Conservation (phyloP, 805 yeast species). For the Starmera quercuum region DNA sequence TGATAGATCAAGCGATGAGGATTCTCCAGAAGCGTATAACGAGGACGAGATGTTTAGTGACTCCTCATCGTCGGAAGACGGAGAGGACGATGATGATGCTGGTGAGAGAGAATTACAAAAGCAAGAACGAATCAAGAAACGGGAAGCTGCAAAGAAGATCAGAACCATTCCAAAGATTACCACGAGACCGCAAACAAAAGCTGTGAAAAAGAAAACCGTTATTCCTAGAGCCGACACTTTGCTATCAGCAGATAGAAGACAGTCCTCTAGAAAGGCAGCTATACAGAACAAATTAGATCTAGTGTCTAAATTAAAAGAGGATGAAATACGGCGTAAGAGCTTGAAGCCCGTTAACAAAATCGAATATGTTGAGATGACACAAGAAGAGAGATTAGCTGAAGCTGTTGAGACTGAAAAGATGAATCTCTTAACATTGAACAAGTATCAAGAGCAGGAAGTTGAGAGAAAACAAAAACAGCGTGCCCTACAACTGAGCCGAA, state of each 20-base stretch:
- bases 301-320: constrained; percentile 60
- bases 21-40: constrained; percentile 8
- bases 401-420: constrained; percentile 81
- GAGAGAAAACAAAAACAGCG: constrained; percentile 72
- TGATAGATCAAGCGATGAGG: constrained; percentile 2
- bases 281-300: constrained; percentile 71
- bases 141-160: constrained; percentile 20
- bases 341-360: constrained; percentile 33
- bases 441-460: constrained; percentile 78
- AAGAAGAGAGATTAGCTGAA: constrained; percentile 48
- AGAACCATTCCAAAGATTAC: constrained; percentile 26
- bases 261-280: constrained; percentile 73
- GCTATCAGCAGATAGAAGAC: constrained; percentile 48
- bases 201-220: constrained; percentile 25
- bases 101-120: constrained; percentile 59
- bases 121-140: constrained; percentile 29
- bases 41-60: constrained; percentile 49
- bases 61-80: constrained; percentile 34
- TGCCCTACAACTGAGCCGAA: constrained; percentile 58
- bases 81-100: constrained; percentile 50
- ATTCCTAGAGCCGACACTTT: constrained; percentile 44
- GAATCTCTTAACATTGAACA: constrained; percentile 64
- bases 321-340: constrained; percentile 49
- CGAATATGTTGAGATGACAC: constrained; percentile 35
- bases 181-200: constrained; percentile 18